Base-by-base conservation (phyloP, 2,329 filamentous ascomycete genomes). In the Coniochaeta ligniaria region DNA sequence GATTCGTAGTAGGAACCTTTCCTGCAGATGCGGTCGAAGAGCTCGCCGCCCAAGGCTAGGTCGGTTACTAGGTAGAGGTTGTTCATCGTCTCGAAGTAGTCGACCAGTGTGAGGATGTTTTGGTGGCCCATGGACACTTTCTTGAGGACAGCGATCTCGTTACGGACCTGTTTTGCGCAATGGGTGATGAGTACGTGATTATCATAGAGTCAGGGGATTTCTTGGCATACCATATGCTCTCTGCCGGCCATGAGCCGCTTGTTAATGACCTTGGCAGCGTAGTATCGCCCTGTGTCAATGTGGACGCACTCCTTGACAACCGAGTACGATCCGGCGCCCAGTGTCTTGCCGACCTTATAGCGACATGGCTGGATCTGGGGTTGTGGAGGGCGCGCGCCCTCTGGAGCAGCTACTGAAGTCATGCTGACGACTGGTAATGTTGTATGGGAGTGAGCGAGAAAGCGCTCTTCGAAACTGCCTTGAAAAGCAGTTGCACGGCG, bases 11-110 rank as follows among this genome's bases (percentile, higher is more conserved):
- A 99, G 63, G 91, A 96, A 66, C 95, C 95, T 78, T 99, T 99
- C 65, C 95, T 90, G 76, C 95, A 99, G 75, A 99, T 99, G 68
- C 95, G 91, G 75, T 99, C 95, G 74, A 99, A 99, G 17, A 99
- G 86, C 75, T 99, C 95, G 67, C 95, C 95, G 65, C 95, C 95
- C 20, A 98, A 87, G 20, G 95, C 95, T 35, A 99, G 89, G 71
- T 99, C 95, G 50, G 95, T 98, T 58, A 99, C 95, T 41, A 99
- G 88, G 74, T 99, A 99, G 66, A 99, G 84, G 76, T 99, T 99
- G 79, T 99, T 98, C 91, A 97, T 96, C 7, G 95, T 99, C 79
- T 99, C 95, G 72, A 99, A 99, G 77, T 98, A 99, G 79, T 99
- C 95, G 69, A 98, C 95, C 62, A 99, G 83, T 1, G 95, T 99